phyloP scores from a whole-genome alignment of 73 alveolate genomes.

The Blepharisma japonicum region DNA sequence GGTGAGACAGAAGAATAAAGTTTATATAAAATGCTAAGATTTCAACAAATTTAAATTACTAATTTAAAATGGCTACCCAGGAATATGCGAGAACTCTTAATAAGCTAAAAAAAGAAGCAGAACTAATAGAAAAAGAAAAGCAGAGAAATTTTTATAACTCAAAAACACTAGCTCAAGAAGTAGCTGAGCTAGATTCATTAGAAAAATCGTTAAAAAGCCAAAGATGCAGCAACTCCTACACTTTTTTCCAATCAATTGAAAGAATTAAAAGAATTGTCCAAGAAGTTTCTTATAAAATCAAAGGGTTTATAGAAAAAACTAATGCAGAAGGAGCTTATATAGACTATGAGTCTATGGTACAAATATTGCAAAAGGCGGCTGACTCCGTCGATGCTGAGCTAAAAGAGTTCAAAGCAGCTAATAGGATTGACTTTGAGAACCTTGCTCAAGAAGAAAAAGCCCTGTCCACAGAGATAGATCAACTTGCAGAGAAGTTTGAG shows the following conservation, averaged over 20 bases:
- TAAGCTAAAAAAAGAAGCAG: slow-evolving; percentile 1
- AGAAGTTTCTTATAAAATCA: neutral
- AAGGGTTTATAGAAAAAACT: neutral
- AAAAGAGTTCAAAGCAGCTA: neutral
- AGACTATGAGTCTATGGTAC: slow-evolving; percentile 1
- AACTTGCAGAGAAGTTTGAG: neutral
- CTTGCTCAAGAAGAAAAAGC: neutral
- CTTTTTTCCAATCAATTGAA: neutral
- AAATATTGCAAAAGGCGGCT: neutral
- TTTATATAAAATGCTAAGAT: too few species aligned
- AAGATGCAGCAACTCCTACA: too few species aligned
- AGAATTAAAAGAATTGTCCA: neutral
- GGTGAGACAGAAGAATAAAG: neutral
- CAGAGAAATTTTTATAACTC: neutral
- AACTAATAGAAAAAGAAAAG: neutral
- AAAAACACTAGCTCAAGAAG: neutral
- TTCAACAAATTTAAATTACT: too few species aligned
- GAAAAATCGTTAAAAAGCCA: neutral
- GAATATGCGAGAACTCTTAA: neutral
- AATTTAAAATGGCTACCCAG: neutral
- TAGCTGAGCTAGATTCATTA: neutral
- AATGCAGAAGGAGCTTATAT: neutral
- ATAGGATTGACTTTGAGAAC: neutral
- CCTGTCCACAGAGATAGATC: neutral
- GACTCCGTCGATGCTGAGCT: slow-evolving; percentile 1